Conservation (phyloP, 2,329 filamentous ascomycete species). For the Fusarium sp. region DNA sequence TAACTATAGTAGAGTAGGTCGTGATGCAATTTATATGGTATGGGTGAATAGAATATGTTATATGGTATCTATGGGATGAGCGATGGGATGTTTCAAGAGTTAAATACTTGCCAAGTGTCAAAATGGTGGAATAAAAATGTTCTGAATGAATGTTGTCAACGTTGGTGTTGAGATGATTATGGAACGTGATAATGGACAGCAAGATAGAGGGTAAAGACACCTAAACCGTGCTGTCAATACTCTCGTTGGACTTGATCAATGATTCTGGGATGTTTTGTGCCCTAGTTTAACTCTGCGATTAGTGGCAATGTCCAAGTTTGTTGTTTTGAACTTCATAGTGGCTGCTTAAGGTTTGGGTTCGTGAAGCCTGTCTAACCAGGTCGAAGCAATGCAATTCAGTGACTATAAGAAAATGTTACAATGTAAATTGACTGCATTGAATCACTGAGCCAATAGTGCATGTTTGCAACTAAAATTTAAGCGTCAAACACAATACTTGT, state of each 20-base stretch:
- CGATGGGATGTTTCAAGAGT: accelerated
- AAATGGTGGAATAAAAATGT: background rate
- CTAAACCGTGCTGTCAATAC: no score
- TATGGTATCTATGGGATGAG: background rate
- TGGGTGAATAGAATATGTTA: background rate
- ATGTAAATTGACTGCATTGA: background rate
- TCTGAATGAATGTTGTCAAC: background rate
- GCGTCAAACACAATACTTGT: no score
- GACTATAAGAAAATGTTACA: background rate
- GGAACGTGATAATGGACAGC: no score
- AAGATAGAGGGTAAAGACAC: no score
- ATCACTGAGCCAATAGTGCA: background rate
- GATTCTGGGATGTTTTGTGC: no score
- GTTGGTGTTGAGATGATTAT: background rate
- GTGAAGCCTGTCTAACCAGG: no score
- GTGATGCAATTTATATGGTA: background rate
- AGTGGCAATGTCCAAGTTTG: no score
- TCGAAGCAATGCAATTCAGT: background rate
- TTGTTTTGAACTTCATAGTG: no score
- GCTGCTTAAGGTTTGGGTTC: no score
- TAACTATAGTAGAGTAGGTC: background rate
- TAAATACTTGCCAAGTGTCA: background rate
- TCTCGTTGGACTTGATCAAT: no score
- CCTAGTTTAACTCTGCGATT: no score
- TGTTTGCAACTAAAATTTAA: no score